Base-by-base conservation (phyloP, 1,284 basidiomycete genomes). In the Cryptococcus deneoformans region DNA sequence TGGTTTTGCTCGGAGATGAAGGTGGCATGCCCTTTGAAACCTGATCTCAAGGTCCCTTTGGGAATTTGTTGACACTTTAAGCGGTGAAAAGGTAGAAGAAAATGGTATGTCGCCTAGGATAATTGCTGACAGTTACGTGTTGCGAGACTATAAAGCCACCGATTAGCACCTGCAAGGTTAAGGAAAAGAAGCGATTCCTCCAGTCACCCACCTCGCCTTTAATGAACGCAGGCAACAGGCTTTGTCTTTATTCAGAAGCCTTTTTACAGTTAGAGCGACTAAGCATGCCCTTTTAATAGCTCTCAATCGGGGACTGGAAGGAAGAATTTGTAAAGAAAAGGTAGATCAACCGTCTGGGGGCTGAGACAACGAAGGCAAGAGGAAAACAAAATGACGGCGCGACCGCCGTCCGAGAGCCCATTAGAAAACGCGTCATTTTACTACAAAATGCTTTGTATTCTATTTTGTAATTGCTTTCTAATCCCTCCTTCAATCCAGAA, bases 1-100 rank as follows among this genome's bases (percentile, higher is more conserved):
- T 35, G 20, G 50, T 42, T 51, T 51, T 51, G 36, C 37, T 38
- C 10, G 50, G 50, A 16, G 50, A 51, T 51, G 46, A 35, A 12
- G 29, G 14, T 29, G 50, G 37, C 35, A 51, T 42, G 50, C 35
- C 37, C 4, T 36, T 20, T 29, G 29, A 29, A 29, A 29, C 29
- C 29, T 29, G 29, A 29, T 29, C 29, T 29, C 29, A 29, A 29
- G 29, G 5, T 48, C 37, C 38, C 14, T 34, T 8, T 49, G 16
- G 9, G n/a, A 29, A 10, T 36, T 12, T 10, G 34, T 14, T 49
- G 34, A 24, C 43, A 7, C 24, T 10, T 44, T 20, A 3, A 24
- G n/a, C 10, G 43, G 24, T n/a, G 9, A 8, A 24, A 8, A 16
- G 43, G 14, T 8, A 8, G 8, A 9, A 24, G 2, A n/a, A n/a